Evolutionary conservation across 2,329 filamentous ascomycete species (phyloP).

Genomic region (Zymoseptoria ardabiliae): DNA sequence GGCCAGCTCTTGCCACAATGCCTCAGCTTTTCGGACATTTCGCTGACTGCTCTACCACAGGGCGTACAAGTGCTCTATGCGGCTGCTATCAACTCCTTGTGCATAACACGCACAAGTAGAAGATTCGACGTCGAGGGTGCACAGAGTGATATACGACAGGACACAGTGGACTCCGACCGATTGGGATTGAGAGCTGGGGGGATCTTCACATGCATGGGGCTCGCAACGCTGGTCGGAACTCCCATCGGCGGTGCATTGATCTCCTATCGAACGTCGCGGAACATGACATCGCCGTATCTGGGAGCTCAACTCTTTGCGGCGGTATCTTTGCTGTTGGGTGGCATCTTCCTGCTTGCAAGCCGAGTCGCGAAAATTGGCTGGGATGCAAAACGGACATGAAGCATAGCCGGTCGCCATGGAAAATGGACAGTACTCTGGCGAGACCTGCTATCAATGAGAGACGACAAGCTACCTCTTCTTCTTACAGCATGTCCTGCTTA

Average conservation of each 20-base stretch:
- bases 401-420: background rate
- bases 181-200: slow-evolving; percentile 22
- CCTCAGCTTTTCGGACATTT: no score
- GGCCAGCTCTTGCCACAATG: no score
- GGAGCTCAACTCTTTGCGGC: slow-evolving; percentile 21
- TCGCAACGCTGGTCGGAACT: slow-evolving; percentile 20
- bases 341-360: slow-evolving; percentile 15
- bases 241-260: slow-evolving; percentile 24
- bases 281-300: slow-evolving; percentile 14
- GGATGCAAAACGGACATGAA: slow-evolving; percentile 13
- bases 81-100: slow-evolving; percentile 19
- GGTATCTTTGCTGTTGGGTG: slow-evolving; percentile 17
- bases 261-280: slow-evolving; percentile 9
- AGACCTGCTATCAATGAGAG: background rate
- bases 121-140: background rate
- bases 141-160: background rate
- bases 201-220: slow-evolving; percentile 19
- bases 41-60: no score
- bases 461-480: background rate
- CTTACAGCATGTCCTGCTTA: background rate
- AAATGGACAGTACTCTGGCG: background rate
- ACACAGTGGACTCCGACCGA: slow-evolving; percentile 8
- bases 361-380: slow-evolving; percentile 20
- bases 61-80: slow-evolving; percentile 28
- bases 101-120: background rate